These are phyloP conservation scores for Populus davidiana DNA, from an alignment of 345 rosid species.

Conservation along the genomic window DNA sequence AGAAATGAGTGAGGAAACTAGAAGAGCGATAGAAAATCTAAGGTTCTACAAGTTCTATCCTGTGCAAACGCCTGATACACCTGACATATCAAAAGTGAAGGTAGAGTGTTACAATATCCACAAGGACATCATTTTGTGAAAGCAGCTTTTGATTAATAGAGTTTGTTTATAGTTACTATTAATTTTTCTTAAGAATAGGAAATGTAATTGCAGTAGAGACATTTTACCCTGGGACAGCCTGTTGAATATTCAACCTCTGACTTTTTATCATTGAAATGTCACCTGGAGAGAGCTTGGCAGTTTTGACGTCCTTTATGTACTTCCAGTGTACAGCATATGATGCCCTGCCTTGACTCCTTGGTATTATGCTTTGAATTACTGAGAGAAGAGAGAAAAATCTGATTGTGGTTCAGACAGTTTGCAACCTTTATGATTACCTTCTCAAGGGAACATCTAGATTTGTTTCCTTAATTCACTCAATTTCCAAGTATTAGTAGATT, in stretches of 20 bases:
- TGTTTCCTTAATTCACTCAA: neutral
- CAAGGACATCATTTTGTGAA: neutral
- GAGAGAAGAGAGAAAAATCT: neutral
- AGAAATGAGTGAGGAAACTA: slow-evolving; percentile 80
- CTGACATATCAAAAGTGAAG: slow-evolving; percentile 69
- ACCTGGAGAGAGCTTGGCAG: neutral
- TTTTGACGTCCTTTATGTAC: neutral
- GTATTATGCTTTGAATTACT: neutral
- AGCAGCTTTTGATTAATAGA: neutral
- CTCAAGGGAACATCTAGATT: neutral
- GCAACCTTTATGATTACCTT: neutral
- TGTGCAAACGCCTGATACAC: slow-evolving; percentile 58
- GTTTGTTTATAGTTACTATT: neutral
- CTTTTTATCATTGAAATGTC: neutral
- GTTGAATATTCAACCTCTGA: neutral
- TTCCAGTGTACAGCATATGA: neutral
- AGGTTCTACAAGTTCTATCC: slow-evolving; percentile 97
- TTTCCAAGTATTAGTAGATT: neutral
- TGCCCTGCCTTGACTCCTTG: neutral
- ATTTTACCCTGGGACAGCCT: neutral
- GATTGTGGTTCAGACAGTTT: neutral
- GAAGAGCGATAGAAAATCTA: slow-evolving; percentile 57
- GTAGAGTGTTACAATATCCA: slow-evolving; percentile 24
- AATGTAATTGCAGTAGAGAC: neutral
- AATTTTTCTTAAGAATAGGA: neutral